A percentile compares a stretch with the other conserved stretches of the same genome.
Evolutionary conservation across 2,329 filamentous ascomycete species (phyloP).

Genomic region (Calycina marina): DNA sequence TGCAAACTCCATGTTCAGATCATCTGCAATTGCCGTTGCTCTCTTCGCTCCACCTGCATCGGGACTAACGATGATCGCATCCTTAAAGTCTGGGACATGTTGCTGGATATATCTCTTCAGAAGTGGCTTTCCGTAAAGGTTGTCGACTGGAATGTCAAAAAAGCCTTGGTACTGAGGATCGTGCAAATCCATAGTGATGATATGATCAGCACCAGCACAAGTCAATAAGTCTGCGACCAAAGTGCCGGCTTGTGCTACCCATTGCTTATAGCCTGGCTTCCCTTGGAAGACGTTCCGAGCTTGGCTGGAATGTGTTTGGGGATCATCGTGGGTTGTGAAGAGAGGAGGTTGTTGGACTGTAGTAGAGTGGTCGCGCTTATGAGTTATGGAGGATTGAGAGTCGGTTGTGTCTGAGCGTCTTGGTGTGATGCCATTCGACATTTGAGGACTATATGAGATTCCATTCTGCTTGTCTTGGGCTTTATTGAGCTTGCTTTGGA

Average conservation of each 20-base stretch:
- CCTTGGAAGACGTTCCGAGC: constrained; percentile 53
- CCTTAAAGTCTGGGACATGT: constrained; percentile 64
- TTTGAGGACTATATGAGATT: constrained; percentile 14
- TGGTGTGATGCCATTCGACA: constrained; percentile 24
- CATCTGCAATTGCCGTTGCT: constrained; percentile 87
- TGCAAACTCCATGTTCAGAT: constrained; percentile 86
- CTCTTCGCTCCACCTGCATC: constrained; percentile 95
- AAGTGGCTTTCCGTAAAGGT: constrained; percentile 74
- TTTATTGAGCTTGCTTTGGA: constrained; percentile 62
- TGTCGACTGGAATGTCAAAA: constrained; percentile 97
- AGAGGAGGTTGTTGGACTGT: constrained; percentile 12
- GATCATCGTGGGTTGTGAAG: constrained; percentile 51
- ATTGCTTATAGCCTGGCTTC: constrained; percentile 92
- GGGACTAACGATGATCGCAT: constrained; percentile 86
- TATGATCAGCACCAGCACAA: constrained; percentile 89
- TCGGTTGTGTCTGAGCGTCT: constrained; percentile 26
- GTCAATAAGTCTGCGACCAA: constrained; percentile 88
- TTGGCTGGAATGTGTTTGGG: constrained; percentile 31
- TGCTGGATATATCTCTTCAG: constrained; percentile 60
- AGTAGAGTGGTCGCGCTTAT: constrained; percentile 14
- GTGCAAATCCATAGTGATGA: constrained; percentile 95
- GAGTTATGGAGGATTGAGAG: constrained; percentile 22
- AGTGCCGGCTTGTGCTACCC: constrained; percentile 94
- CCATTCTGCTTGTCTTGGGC: constrained; percentile 43
- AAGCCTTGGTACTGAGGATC: constrained; percentile 97